These are phyloP conservation scores for Yarrowia porcina DNA, from an alignment of 805 yeast genomes.

Conservation along the genomic window DNA sequence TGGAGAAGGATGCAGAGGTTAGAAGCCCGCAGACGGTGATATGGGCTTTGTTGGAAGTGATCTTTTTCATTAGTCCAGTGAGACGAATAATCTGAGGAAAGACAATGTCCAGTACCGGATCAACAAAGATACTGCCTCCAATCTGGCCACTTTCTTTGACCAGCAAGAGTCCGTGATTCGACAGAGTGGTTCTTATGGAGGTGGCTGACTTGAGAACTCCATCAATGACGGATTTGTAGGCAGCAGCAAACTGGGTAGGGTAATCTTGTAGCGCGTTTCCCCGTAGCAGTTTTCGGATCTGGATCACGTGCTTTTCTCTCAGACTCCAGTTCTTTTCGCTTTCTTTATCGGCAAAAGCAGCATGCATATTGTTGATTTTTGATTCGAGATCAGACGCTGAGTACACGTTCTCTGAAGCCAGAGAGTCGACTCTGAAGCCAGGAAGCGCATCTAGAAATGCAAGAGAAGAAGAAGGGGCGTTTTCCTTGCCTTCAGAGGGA, in stretches of 20 bases:
- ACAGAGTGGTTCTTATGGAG: slow-evolving; percentile 81
- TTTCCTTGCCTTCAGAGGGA: not conserved
- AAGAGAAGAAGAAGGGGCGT: not conserved
- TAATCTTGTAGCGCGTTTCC: slow-evolving; percentile 49
- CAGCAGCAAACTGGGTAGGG: slow-evolving; percentile 39
- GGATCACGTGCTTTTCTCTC: slow-evolving; percentile 61
- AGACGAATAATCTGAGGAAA: slow-evolving; percentile 50
- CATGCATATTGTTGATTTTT: slow-evolving; percentile 42
- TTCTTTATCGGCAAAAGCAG: slow-evolving; percentile 66
- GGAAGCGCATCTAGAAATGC: not conserved
- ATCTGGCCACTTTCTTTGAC: slow-evolving; percentile 55
- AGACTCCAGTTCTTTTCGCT: slow-evolving; percentile 82
- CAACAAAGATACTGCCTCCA: slow-evolving; percentile 31
- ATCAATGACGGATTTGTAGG: slow-evolving; percentile 48
- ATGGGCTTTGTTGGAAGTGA: slow-evolving; percentile 53
- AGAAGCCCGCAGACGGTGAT: slow-evolving; percentile 49
- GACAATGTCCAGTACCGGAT: slow-evolving; percentile 48
- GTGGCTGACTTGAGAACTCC: slow-evolving; percentile 61
- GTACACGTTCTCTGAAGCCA: not conserved
- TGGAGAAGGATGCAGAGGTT: slow-evolving; percentile 51
- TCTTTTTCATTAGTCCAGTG: slow-evolving; percentile 59
- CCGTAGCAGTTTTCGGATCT: slow-evolving; percentile 56
- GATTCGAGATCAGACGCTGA: slow-evolving; percentile 35
- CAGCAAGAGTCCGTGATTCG: slow-evolving; percentile 70
- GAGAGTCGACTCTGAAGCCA: not conserved